phyloP scores from a whole-genome alignment of 768 basidiomycete genomes.

The Russula earlei region DNA sequence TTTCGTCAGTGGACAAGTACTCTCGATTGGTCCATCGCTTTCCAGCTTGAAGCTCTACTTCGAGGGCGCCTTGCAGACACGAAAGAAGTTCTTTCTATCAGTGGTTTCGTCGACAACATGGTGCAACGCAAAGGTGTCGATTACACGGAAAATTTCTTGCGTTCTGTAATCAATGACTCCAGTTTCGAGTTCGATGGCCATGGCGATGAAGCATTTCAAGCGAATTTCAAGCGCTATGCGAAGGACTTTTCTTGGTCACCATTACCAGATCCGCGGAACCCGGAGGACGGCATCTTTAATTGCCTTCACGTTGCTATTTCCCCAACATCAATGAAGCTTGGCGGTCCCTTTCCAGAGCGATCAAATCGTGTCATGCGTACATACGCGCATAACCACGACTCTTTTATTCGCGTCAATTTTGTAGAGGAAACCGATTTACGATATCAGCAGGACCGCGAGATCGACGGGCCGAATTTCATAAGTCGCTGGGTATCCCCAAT shows the following conservation, averaged over 20 bases:
- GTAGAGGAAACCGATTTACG: slow-evolving; percentile 47
- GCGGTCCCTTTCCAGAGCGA: slow-evolving; percentile 48
- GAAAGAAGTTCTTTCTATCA: slow-evolving; percentile 39
- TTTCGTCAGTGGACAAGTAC: slow-evolving; percentile 28
- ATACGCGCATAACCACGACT: slow-evolving; percentile 38
- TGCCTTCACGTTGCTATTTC: slow-evolving; percentile 42
- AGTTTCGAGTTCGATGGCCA: slow-evolving; percentile 11
- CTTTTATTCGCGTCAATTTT: slow-evolving; percentile 56
- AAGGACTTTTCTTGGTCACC: slow-evolving; percentile 16
- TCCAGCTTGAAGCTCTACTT: slow-evolving; percentile 43
- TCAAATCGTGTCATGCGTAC: slow-evolving; percentile 54
- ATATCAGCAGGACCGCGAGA: slow-evolving; percentile 46
- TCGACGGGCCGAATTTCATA: slow-evolving; percentile 45
- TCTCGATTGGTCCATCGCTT: slow-evolving; percentile 45
- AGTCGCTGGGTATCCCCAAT: slow-evolving; percentile 38
- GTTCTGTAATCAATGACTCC: slow-evolving; percentile 27
- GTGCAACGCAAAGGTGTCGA: slow-evolving; percentile 25
- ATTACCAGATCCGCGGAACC: not conserved
- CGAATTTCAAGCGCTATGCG: slow-evolving; percentile 24
- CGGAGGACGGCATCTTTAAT: slow-evolving; percentile 28
- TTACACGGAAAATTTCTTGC: slow-evolving; percentile 35
- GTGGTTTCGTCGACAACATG: slow-evolving; percentile 28
- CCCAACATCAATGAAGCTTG: slow-evolving; percentile 43
- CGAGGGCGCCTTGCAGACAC: slow-evolving; percentile 37
- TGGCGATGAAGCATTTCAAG: slow-evolving; percentile 3